Evolutionary conservation across 768 basidiomycete species (phyloP), one percentile per base, ranked within the genome.

Genomic region (Hysterangium stoloniferum): DNA sequence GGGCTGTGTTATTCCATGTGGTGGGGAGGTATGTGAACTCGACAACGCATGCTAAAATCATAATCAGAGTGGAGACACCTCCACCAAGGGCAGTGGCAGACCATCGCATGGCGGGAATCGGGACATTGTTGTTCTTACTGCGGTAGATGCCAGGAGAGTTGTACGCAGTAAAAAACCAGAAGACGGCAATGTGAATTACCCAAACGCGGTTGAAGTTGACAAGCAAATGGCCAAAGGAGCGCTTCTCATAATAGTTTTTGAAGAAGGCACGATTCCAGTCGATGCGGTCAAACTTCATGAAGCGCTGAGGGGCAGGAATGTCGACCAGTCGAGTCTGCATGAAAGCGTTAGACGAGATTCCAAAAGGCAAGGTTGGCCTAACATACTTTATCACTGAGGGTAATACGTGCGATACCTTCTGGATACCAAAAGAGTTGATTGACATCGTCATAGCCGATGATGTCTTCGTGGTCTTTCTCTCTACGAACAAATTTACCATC

Each of bases 351-450:
- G 19, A 33, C 7, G 7, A 12, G 44, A 49, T 15, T 13, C 56
- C 9, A 11, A 27, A 17, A 22, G 37, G 27, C 24, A 29, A 44
- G 22, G 29, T 47, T 44, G 36, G 25, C 20, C n/a, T 58, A 15
- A 68, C 80, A 51, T 58, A 93, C 91, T 61, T 86, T 88, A 65
- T 97, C 92, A 31, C 72, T 75, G 27, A 98, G 76, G 12, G 92
- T 82, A 58, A 99, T 97, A 58, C 89, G 85, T 1, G 90, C 86
- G 47, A 99, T 77, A 45, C 96, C 96, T 65, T 99, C 96, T 2
- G 96, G 96, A 65, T 98, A 99, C 96, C 96, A 99, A 70, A 99
- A 99, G 20, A 98, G 72, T 62, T 99, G 96, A 65, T 99, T 99
- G 70, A 99, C 90, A 64, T 99, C 96, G 65, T 99, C 96, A 64